Base-by-base conservation (phyloP, 2,329 filamentous ascomycete species). In the Cyphellophora attinorum region DNA sequence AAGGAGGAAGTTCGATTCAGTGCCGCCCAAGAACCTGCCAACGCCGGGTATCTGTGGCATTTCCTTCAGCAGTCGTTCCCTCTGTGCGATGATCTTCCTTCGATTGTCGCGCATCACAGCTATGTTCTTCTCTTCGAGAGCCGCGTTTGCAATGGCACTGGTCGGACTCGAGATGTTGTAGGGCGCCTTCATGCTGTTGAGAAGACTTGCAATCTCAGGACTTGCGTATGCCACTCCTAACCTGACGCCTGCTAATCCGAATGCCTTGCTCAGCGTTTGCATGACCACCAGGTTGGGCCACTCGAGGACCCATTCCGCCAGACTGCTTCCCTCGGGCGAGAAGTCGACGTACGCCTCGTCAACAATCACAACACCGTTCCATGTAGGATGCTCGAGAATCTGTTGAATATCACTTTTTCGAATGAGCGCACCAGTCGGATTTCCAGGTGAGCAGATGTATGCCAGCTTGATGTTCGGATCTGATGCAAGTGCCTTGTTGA, bases 271-370 rank as follows among this genome's bases (percentile, higher is more conserved):
- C n/a, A 96, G 71, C 1, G 91, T 98, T 67, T 98, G 91, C 84
- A 96, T 85, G 38, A 98, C 88, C 12, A 95, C 86, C 16, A 98
- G 69, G 59, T 98, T 98, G 33, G 89, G 88, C 76, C 84, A 93
- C 52, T 94, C 86, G 21, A 74, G 69, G 1, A 93, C 88, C 81
- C 85, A 93, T 60, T 93, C 84, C 16, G 91, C 89, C 16, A 96
- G 71, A 46, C 83, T 93, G 27, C 83, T 71, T 16, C 74, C 78
- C 31, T 81, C 77, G 5, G 78, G 76, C 5, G 88, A 81, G 54
- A 96, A 98, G 62, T 98, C 91, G 50, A 98, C 78, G 61, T 98
- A 98, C 12, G 91, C 91, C 62, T 98, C 91, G 58, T 98, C 91
- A 16, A 96, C 67, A 3, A 95, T 77, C 2, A 98, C 81, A 14